Evolutionary conservation across 805 yeast genomes (phyloP).

Genomic region (Lachancea quebecensis): DNA sequence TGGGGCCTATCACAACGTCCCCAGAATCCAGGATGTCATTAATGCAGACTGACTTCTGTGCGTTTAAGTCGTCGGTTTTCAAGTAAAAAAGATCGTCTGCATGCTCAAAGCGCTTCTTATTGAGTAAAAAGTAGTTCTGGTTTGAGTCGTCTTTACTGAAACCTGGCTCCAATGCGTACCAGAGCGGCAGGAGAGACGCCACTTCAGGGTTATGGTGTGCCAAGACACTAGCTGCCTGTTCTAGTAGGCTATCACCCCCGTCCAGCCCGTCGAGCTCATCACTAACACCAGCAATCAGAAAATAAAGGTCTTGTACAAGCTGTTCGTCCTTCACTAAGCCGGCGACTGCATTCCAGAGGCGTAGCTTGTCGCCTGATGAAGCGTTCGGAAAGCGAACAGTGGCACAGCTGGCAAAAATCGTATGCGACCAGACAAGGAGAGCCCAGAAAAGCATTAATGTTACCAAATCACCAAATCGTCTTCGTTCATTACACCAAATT

Average conservation of each 20-base stretch:
- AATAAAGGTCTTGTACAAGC: slow-evolving; percentile 4
- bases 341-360: slow-evolving; percentile 4
- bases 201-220: slow-evolving; percentile 5
- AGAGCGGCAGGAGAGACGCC: slow-evolving; percentile 15
- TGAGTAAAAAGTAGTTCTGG: slow-evolving; percentile 21
- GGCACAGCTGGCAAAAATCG: background rate
- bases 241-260: slow-evolving; percentile 3
- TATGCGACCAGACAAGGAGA: background rate
- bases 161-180: slow-evolving; percentile 15
- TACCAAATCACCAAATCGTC: background rate
- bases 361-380: background rate
- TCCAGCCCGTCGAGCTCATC: slow-evolving; percentile 6
- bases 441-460: background rate
- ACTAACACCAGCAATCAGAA: slow-evolving; percentile 4
- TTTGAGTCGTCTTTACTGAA: slow-evolving; percentile 1
- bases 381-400: background rate
- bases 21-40: slow-evolving; percentile 19
- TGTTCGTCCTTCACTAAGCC: background rate
- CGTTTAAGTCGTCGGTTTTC: slow-evolving; percentile 41
- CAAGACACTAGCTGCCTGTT: slow-evolving; percentile 1
- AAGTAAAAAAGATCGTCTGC: slow-evolving; percentile 75
- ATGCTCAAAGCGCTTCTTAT: slow-evolving; percentile 43
- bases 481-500: no score
- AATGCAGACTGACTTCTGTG: slow-evolving; percentile 11
- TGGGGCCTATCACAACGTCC: slow-evolving; percentile 60